A percentile compares a stretch with the other conserved stretches of the same genome.
These are phyloP conservation scores for Termitomyces bulborhizus DNA, from an alignment of 768 basidiomycete genomes.

Conservation along the genomic window DNA sequence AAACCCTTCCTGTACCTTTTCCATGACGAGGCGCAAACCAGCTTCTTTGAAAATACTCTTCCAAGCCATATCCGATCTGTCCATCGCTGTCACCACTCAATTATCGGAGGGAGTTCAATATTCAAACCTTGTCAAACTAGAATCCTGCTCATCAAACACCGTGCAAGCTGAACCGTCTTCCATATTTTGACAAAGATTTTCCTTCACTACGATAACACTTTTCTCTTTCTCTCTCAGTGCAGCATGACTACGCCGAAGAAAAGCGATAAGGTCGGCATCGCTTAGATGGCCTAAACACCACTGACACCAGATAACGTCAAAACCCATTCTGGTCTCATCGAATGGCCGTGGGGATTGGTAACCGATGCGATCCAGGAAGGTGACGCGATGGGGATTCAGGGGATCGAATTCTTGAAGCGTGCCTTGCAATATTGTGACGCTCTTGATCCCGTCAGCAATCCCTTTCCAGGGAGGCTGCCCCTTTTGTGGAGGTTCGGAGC, in stretches of 20 bases:
- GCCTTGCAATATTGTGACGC: slow-evolving; percentile 73
- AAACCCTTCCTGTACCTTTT: slow-evolving; percentile 80
- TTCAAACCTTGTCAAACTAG: slow-evolving; percentile 77
- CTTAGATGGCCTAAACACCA: slow-evolving; percentile 92
- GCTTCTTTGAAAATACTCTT: slow-evolving; percentile 68
- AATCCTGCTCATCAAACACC: slow-evolving; percentile 81
- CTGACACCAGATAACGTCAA: slow-evolving; percentile 94
- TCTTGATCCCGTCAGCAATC: slow-evolving; percentile 54
- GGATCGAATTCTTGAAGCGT: slow-evolving; percentile 84
- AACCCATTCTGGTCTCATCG: slow-evolving; percentile 51
- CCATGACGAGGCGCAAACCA: slow-evolving; percentile 62
- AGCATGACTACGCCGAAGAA: slow-evolving; percentile 57
- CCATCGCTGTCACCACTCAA: slow-evolving; percentile 3
- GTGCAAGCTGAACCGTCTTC: slow-evolving; percentile 40
- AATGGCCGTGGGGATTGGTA: slow-evolving; percentile 37
- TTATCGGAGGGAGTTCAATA: neutral
- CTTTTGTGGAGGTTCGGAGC: slow-evolving; percentile 13
- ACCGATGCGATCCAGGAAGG: slow-evolving; percentile 62
- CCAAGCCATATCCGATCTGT: slow-evolving; percentile 82
- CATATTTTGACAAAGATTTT: slow-evolving; percentile 72
- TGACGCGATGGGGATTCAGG: slow-evolving; percentile 34
- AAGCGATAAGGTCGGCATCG: slow-evolving; percentile 69
- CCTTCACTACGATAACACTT: slow-evolving; percentile 83
- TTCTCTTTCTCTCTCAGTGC: slow-evolving; percentile 47
- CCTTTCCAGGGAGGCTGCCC: slow-evolving; percentile 53